phyloP scores from a whole-genome alignment of 176 grass and related monocot species.

The Saccharum officinarum region DNA sequence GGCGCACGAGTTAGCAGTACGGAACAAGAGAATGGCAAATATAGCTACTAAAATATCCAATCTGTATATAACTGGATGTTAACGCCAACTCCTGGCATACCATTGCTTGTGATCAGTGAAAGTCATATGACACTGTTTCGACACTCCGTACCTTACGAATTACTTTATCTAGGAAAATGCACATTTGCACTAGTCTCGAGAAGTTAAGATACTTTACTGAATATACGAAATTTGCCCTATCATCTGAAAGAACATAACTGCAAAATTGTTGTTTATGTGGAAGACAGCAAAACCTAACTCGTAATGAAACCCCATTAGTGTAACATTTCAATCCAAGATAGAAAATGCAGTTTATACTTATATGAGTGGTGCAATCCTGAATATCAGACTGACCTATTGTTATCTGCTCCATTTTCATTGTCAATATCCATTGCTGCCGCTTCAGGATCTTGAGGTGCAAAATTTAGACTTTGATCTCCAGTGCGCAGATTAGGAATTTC shows the following conservation, averaged over 20 bases:
- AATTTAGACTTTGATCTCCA: constrained; percentile 42
- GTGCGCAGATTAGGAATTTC: constrained; percentile 74
- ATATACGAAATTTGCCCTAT: not conserved
- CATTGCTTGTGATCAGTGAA: not conserved
- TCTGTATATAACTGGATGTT: not conserved
- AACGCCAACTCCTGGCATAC: not conserved
- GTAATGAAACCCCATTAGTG: not conserved
- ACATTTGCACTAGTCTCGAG: not conserved
- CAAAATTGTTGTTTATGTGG: not conserved
- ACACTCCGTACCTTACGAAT: not conserved
- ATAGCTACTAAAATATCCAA: not conserved
- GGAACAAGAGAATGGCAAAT: not conserved
- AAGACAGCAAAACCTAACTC: not conserved
- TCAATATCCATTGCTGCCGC: constrained; percentile 81
- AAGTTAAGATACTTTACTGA: not conserved
- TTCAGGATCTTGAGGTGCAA: constrained; percentile 44
- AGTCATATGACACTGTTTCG: not conserved
- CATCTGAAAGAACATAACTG: not conserved
- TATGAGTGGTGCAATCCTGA: not conserved
- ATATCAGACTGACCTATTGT: constrained; percentile 53
- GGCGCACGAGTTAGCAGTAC: constrained; percentile 1
- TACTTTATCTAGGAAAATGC: constrained; percentile 24
- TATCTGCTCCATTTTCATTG: constrained; percentile 65
- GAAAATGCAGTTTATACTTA: constrained; percentile 1
- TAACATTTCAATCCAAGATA: constrained; percentile 4